Evolutionary conservation across 2,329 filamentous ascomycete genomes (phyloP), one percentile per base, ranked within the genome.

Genomic region (Allantophomopsis lycopodina): DNA sequence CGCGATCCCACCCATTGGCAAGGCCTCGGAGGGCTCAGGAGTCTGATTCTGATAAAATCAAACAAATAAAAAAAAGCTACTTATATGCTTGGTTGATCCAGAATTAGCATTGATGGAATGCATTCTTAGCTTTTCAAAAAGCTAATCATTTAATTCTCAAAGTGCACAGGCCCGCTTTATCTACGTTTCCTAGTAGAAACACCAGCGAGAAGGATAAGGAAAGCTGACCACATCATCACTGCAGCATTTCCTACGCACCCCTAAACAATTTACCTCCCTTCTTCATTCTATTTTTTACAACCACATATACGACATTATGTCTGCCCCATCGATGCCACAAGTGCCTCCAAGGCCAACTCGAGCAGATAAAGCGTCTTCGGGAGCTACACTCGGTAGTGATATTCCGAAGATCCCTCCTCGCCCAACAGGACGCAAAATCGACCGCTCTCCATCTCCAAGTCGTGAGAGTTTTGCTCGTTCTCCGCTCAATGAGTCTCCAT

Each of bases 391-490:
- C 37, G 47, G 50, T 39, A 45, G 42, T 43, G 71, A 76, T 34
- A 61, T 74, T 33, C 87, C 88, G 44, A 75, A 73, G 53, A 71
- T 94, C 37, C 88, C 88, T 46, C 82, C 86, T 45, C 83, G 88
- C 46, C 88, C 88, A 4, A 48, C 58, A 39, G 66, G 67, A 49
- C 79, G 79, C 56, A 70, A 65, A 49, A 55, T 76, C 50, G 79
- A 86, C 48, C 82, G 86, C 59, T 84, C 85, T 21, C 58, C 79
- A 45, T 94, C 86, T 40, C 85, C 85, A 34, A 73, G 76, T 49
- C 76, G 79, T 49, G 80, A 85, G 51, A 79, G 79, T 51, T 94
- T 83, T 57, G 83, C 86, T 30, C 85, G 76, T 38, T 94, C 88
- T 39, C 89, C 89, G 7, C 67, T 95, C 52, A 91, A 89, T 57